phyloP scores from a whole-genome alignment of 2,329 filamentous ascomycete species.

The Fusarium irregulare region DNA sequence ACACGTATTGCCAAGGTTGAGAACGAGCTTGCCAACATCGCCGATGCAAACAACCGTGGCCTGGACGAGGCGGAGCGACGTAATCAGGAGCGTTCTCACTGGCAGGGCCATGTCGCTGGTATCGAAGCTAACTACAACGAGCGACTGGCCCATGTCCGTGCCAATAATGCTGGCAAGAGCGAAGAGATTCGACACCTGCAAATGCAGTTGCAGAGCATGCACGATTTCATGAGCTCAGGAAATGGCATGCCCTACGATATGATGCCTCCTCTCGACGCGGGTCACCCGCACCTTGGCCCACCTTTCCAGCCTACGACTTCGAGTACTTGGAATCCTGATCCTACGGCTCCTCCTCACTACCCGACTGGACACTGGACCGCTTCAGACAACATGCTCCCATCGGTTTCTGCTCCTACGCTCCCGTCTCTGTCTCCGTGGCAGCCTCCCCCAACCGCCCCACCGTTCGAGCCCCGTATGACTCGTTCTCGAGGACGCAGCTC shows the following conservation, averaged over 20 bases:
- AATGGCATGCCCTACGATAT: conserved; percentile 51
- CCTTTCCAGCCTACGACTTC: conserved; percentile 41
- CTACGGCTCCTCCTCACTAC: conserved; percentile 51
- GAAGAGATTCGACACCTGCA: conserved; percentile 50
- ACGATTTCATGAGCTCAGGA: conserved; percentile 49
- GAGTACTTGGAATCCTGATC: conserved; percentile 52
- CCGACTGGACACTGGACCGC: conserved; percentile 53
- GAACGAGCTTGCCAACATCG: conserved; percentile 76
- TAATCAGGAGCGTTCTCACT: conserved; percentile 61
- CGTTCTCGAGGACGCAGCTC: conserved; percentile 69
- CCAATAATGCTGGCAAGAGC: conserved; percentile 46
- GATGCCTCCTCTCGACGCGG: conserved; percentile 34
- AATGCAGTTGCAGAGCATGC: conserved; percentile 49
- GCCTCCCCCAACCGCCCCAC: conserved; percentile 53
- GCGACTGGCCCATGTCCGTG: conserved; percentile 55
- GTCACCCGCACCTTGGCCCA: conserved; percentile 43
- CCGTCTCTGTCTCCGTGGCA: conserved; percentile 51
- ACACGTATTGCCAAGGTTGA: conserved; percentile 78
- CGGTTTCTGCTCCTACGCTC: conserved; percentile 47
- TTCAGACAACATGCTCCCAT: conserved; percentile 49
- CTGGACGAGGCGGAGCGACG: conserved; percentile 72
- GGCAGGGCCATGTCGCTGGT: conserved; percentile 59
- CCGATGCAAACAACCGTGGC: conserved; percentile 74
- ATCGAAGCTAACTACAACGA: conserved; percentile 61
- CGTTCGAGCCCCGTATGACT: conserved; percentile 51